A percentile compares a stretch with the other conserved stretches of the same genome.
Conservation (phyloP, 2,329 filamentous ascomycete genomes). For the Fusarium setosum region DNA sequence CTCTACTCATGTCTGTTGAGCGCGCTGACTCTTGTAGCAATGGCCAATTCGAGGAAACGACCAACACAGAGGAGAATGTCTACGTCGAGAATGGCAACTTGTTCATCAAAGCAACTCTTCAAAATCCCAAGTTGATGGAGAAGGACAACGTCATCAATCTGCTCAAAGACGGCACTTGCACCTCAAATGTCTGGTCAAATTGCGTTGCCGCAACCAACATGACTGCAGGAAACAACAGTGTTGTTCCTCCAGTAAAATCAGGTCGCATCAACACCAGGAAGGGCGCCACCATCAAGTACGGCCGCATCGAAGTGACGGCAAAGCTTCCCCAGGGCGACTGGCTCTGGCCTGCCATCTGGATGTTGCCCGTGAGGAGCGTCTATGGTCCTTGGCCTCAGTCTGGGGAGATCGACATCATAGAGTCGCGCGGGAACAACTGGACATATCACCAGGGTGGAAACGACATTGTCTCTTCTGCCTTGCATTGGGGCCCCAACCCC, state of each 20-base stretch:
- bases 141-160: constrained; percentile 77
- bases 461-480: constrained; percentile 80
- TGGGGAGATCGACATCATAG: constrained; percentile 86
- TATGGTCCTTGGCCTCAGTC: constrained; percentile 84
- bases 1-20: too few species aligned
- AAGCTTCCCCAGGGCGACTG: constrained; percentile 83
- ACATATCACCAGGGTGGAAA: constrained; percentile 82
- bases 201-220: constrained; percentile 81
- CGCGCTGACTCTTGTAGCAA: constrained; percentile 63
- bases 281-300: constrained; percentile 79
- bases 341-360: constrained; percentile 94
- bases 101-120: constrained; percentile 81
- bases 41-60: constrained; percentile 84
- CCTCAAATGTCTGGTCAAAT: constrained; percentile 63
- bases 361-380: constrained; percentile 78
- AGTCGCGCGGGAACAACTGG: constrained; percentile 85
- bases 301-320: constrained; percentile 83
- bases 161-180: constrained; percentile 73
- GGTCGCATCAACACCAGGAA: constrained; percentile 81
- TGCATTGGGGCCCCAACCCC: constrained; percentile 84
- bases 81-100: constrained; percentile 77
- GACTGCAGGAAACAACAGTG: constrained; percentile 75
- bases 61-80: constrained; percentile 77
- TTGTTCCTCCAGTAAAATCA: constrained; percentile 82
- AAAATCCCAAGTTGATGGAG: constrained; percentile 74